Evolutionary conservation across 2,329 filamentous ascomycete species (phyloP).

Genomic region (Pseudogymnoascus sp.): DNA sequence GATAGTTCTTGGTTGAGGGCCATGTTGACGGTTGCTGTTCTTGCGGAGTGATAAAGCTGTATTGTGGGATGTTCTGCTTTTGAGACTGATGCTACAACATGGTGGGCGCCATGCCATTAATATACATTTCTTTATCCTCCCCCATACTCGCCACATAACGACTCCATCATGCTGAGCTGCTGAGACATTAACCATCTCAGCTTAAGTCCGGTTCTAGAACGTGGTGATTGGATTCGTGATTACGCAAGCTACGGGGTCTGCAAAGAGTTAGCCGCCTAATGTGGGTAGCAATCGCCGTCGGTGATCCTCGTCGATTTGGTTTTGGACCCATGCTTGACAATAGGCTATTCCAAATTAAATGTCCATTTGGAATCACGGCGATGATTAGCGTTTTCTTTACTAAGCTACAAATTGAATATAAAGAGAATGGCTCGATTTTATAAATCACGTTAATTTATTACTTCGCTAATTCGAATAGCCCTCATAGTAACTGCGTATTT

Average conservation of each 20-base stretch:
- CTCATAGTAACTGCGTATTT: not conserved
- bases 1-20: constrained; percentile 15
- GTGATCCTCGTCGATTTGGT: not conserved
- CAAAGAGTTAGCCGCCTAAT: not conserved
- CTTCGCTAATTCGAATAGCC: not conserved
- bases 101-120: not conserved
- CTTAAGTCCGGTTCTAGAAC: not conserved
- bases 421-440: not conserved
- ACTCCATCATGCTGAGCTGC: not conserved
- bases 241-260: not conserved
- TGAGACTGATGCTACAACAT: not conserved
- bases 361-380: not conserved
- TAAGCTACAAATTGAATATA: not conserved
- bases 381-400: not conserved
- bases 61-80: not conserved
- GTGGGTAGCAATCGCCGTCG: not conserved
- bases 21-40: constrained; percentile 18
- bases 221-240: not conserved
- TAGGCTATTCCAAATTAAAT: not conserved
- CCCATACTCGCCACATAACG: not conserved
- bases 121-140: not conserved
- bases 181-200: not conserved
- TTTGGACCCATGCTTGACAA: not conserved
- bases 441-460: not conserved
- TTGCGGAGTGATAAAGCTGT: not conserved